phyloP scores from a whole-genome alignment of 2,329 filamentous ascomycete species.

The Pseudocercospora pini-densiflorae region DNA sequence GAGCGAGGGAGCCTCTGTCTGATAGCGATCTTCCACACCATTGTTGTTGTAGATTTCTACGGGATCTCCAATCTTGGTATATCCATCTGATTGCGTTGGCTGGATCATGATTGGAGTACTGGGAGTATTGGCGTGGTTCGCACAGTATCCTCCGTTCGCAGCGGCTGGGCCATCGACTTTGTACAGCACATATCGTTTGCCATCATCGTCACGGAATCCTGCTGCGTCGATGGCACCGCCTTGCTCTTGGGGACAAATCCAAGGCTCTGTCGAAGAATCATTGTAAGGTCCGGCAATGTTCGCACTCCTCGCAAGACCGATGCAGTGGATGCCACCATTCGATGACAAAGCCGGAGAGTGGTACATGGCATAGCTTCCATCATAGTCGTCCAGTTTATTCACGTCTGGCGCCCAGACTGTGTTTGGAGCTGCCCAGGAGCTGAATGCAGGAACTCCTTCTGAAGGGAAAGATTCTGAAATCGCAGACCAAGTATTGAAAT shows the following conservation, averaged over 20 bases:
- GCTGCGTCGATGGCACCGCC: slow-evolving; percentile 63
- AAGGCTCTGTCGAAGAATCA: slow-evolving; percentile 24
- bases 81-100: slow-evolving; percentile 55
- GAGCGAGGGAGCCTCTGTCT: slow-evolving; percentile 31
- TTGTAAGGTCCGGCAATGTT: slow-evolving; percentile 32
- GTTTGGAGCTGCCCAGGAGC: slow-evolving; percentile 16
- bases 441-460: slow-evolving; percentile 26
- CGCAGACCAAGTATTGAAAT: slow-evolving; percentile 47
- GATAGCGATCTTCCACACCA: slow-evolving; percentile 29
- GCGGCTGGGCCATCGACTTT: slow-evolving; percentile 67
- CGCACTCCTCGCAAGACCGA: slow-evolving; percentile 29
- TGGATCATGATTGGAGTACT: slow-evolving; percentile 64
- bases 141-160: slow-evolving; percentile 47
- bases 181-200: slow-evolving; percentile 64
- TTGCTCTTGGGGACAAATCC: slow-evolving; percentile 27
- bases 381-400: slow-evolving; percentile 43
- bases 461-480: slow-evolving; percentile 56
- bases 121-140: slow-evolving; percentile 43
- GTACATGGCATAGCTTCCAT: slow-evolving; percentile 34
- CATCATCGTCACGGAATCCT: slow-evolving; percentile 61
- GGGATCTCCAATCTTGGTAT: slow-evolving; percentile 25
- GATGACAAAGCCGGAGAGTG: slow-evolving; percentile 30
- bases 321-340: slow-evolving; percentile 30
- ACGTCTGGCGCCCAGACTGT: slow-evolving; percentile 65
- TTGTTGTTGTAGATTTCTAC: slow-evolving; percentile 30